Percentiles rank a stretch among this genome's conserved stretches.
These are phyloP conservation scores for Abelmoschus esculentus DNA, from an alignment of 345 rosid genomes.

Conservation along the genomic window DNA sequence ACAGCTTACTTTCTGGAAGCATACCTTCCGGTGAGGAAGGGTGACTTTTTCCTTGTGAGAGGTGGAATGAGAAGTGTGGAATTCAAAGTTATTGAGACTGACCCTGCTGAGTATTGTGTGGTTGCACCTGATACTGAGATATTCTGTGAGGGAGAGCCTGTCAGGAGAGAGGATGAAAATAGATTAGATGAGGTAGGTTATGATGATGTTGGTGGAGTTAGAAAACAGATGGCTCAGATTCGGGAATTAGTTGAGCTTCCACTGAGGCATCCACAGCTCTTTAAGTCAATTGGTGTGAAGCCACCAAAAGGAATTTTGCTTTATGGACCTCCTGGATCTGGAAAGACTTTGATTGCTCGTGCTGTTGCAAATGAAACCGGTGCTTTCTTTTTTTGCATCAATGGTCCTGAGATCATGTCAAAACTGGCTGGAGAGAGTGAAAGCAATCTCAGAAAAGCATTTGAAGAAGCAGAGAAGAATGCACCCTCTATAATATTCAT, in stretches of 20 bases:
- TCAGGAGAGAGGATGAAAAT: conserved; percentile 88
- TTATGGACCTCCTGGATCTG: conserved; percentile 83
- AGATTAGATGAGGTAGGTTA: conserved; percentile 92
- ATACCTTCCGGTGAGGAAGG: conserved; percentile 96
- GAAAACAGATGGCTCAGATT: conserved; percentile 98
- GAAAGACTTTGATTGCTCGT: conserved; percentile 89
- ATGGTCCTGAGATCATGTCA: conserved; percentile 97
- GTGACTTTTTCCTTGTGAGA: conserved; percentile 88
- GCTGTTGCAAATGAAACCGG: conserved; percentile 98
- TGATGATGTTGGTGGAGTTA: conserved; percentile 98
- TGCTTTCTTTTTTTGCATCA: conserved; percentile 91
- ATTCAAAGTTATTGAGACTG: conserved; percentile 84
- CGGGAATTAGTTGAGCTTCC: conserved; percentile 92
- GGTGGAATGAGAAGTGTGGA: conserved; percentile 98
- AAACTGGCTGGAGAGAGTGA: conserved; percentile 98
- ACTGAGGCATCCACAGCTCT: conserved; percentile 86
- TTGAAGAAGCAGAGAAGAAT: conserved; percentile 95
- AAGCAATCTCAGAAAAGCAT: conserved; percentile 93
- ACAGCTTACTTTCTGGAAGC: conserved; percentile 92
- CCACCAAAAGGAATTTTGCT: conserved; percentile 93
- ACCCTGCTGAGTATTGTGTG: conserved; percentile 84
- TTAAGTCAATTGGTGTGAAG: conserved; percentile 96
- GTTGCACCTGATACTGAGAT: conserved; percentile 96
- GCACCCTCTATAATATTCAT: conserved; percentile 94
- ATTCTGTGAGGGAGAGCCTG: conserved; percentile 94